Evolutionary conservation across 257 asterid species (phyloP), one percentile per base, ranked within the genome.

Genomic region (Capsicum rhomboideum): DNA sequence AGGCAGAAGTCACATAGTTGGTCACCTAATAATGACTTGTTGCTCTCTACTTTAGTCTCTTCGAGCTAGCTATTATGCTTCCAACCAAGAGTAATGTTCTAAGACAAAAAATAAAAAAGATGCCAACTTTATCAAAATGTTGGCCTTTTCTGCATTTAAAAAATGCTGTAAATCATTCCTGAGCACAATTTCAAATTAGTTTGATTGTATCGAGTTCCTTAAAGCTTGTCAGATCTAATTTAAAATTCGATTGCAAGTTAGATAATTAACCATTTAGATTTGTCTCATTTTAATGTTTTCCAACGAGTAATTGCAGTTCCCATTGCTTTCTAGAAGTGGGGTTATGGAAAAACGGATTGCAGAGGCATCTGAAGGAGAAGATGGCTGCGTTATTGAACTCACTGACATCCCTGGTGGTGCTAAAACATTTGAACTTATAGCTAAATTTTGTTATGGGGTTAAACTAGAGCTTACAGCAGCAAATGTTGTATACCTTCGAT

Each of bases 251-350:
- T 44, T 42, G 80, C 80, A 23, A n/a, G 80, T 28, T n/a, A 74
- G 80, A 74, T 44, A 13, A 26, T 23, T 46, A 14, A 74, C 31
- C 54, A 23, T 23, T 44, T 74, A 46, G 66, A 54, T 37, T 54
- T 53, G 28, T 20, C 59, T 78, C 82, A 20, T 29, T 28, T 10
- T 82, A 46, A 54, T 82, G 81, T 78, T 84, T 44, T 52, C 54
- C 56, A 66, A 26, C 58, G 58, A 58, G 50, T 56, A 42, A 46
- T 34, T 89, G 91, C 90, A 96, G 99, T 96, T 96, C 86, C 99
- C 99, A 8, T 87, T 96, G 94, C 99, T 96, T 82, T 94, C 99
- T 23, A 92, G 97, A 87, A 94, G 98, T 81, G 98, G 95, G 71
- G 91, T 93, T 71, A 93, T 96, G 98, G 99, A 96, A 85, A 90